phyloP scores from a whole-genome alignment of 139 green algal species.

The Volvox reticuliferus region DNA sequence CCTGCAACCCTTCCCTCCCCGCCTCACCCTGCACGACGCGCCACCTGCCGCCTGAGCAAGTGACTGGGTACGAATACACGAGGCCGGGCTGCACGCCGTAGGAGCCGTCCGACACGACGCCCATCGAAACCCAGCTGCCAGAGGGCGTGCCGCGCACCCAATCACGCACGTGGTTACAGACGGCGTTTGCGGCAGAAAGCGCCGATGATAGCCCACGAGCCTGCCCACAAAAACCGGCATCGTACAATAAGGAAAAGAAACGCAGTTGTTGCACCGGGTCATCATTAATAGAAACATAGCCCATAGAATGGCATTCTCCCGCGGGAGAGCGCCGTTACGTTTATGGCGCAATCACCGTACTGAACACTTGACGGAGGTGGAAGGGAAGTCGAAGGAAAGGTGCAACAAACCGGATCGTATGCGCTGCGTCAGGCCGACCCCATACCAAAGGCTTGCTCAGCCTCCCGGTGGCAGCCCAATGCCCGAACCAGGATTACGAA shows the following conservation, averaged over 20 bases:
- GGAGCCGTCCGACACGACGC: constrained; percentile 87
- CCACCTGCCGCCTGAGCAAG: constrained; percentile 88
- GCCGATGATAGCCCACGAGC: constrained; percentile 87
- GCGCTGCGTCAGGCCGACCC: too few relatives aligned
- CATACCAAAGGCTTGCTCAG: too few relatives aligned
- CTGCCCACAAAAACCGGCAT: constrained; percentile 51
- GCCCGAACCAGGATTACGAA: background rate
- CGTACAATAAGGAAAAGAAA: background rate
- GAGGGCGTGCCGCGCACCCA: constrained; percentile 89
- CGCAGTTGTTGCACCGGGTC: background rate
- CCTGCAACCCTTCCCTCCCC: too few relatives aligned
- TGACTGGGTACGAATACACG: constrained; percentile 94
- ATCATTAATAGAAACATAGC: too few relatives aligned
- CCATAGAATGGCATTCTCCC: too few relatives aligned
- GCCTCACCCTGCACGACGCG: constrained; percentile 83
- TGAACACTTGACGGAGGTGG: too few relatives aligned
- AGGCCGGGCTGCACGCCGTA: constrained; percentile 86
- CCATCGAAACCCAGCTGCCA: constrained; percentile 81
- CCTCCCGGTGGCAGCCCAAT: too few relatives aligned
- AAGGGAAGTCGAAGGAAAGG: too few relatives aligned
- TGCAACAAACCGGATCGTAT: too few relatives aligned
- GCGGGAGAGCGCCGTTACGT: too few relatives aligned
- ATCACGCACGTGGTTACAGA: constrained; percentile 93
- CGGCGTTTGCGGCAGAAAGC: constrained; percentile 89
- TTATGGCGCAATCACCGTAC: too few relatives aligned